Evolutionary conservation across 2,329 filamentous ascomycete genomes (phyloP).

Genomic region (Pseudogymnoascus sp.): DNA sequence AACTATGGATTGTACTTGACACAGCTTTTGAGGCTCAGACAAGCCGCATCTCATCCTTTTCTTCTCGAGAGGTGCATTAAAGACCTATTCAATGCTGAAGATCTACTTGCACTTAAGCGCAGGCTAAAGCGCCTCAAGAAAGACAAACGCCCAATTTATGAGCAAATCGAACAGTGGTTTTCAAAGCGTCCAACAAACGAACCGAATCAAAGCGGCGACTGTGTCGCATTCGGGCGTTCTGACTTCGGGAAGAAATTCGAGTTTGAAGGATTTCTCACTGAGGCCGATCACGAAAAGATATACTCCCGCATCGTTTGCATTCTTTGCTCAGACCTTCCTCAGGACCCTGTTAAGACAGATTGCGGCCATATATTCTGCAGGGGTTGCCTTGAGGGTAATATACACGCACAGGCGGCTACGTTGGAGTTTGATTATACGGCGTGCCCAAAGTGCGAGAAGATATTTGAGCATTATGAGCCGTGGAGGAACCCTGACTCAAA

Average conservation of each 20-base stretch:
- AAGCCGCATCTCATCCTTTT: conserved; percentile 26
- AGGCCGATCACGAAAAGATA: neutral
- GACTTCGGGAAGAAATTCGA: neutral
- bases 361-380: neutral
- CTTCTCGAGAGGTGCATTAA: conserved; percentile 26
- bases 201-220: neutral
- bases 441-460: neutral
- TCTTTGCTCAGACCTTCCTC: neutral
- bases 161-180: conserved; percentile 23
- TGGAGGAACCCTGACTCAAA: neutral
- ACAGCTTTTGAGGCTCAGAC: conserved; percentile 26
- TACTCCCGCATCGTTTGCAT: neutral
- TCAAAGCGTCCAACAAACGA: neutral
- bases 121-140: conserved; percentile 12
- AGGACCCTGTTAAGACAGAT: neutral
- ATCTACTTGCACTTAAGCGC: conserved; percentile 16
- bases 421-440: neutral
- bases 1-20: conserved; percentile 23
- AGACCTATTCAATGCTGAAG: conserved; percentile 23
- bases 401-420: neutral
- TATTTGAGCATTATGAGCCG: neutral
- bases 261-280: neutral
- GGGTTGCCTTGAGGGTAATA: neutral
- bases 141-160: conserved; percentile 19
- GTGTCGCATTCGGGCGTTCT: neutral